Conservation (phyloP, 805 yeast species). For the Myxozyma udenii region DNA sequence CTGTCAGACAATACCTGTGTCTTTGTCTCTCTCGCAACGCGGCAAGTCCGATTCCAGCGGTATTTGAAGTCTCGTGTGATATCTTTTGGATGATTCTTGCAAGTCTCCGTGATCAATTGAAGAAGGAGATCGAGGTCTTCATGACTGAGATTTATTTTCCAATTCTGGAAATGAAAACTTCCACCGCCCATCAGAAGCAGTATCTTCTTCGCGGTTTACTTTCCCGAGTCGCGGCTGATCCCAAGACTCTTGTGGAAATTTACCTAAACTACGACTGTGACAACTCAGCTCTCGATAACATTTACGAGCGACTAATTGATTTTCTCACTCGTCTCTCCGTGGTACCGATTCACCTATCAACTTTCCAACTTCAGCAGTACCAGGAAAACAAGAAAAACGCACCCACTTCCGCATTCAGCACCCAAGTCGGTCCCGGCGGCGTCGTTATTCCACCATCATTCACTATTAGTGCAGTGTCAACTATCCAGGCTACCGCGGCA, state of each 20-base stretch:
- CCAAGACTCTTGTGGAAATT: constrained; percentile 85
- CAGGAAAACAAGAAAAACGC: constrained; percentile 39
- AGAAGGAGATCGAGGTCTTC: constrained; percentile 89
- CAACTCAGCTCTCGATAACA: constrained; percentile 65
- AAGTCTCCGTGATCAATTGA: constrained; percentile 81
- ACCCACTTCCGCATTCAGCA: constrained; percentile 10
- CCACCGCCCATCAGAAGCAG: constrained; percentile 89
- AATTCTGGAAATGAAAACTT: constrained; percentile 83
- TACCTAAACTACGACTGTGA: constrained; percentile 96
- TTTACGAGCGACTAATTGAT: constrained; percentile 79
- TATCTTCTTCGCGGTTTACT: constrained; percentile 71
- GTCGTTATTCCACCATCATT: constrained; percentile 57
- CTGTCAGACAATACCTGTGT: constrained; percentile 80
- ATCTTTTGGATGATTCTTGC: constrained; percentile 87
- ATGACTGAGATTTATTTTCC: constrained; percentile 92
- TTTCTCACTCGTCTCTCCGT: constrained; percentile 70
- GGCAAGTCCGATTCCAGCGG: constrained; percentile 85
- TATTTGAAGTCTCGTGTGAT: constrained; percentile 86
- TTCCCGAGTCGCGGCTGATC: constrained; percentile 79
- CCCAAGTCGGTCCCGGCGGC: constrained; percentile 10
- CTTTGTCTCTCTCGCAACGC: constrained; percentile 85
- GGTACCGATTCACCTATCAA: constrained; percentile 67
- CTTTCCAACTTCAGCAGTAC: constrained; percentile 59
- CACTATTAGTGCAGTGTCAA: constrained; percentile 48
- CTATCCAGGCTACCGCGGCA: constrained; percentile 13